Base-by-base conservation (phyloP, 805 yeast species). In the Starmerella floris region DNA sequence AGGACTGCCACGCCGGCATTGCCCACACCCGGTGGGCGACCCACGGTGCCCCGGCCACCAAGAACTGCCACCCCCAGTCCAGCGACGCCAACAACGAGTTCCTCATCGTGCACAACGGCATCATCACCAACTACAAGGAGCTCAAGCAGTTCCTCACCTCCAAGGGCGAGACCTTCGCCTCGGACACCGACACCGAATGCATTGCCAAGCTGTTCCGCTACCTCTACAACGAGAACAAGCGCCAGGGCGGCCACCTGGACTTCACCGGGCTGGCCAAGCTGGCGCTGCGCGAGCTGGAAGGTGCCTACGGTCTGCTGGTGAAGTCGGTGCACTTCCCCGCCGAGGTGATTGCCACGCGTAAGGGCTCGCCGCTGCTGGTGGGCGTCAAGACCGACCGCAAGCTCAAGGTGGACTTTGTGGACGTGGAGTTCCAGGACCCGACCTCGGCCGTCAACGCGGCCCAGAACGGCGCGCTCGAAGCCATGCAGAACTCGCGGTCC, bases 11-110 rank as follows among this genome's bases (percentile, higher is more conserved):
- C 60, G 85, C 78, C 47, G 98, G 95, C 60, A 91, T 91, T 62
- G 97, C 98, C 21, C 99, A 91, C 66, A 91, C 99, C 13, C 82
- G 99, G 70, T 91, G 99, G 99, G 99, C 99, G 40, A 91, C 99
- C 30, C 99, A 91, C 63, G 99, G 99, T 64, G 83, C 78, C 56
- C 96, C 96, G 44, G 76, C 75, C 52, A 75, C 72, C 49, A 55
- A 63, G 48, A 91, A 91, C 69, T 91, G 97, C 61, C 99, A 91
- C 62, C 99, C 99, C 38, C 97, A 88, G 61, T 70, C 88, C 51
- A 83, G 95, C 1, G 98, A 84, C 61, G 72, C 74, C 9, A 63
- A 64, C 36, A 79, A 80, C 54, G 94, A 87, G 62, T 91, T 91
- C 56, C 76, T 83, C 35, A 78, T 91, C 51, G 97, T 91, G 40